Evolutionary conservation across 2,329 filamentous ascomycete species (phyloP).

Genomic region (Paecilomyces variotii): DNA sequence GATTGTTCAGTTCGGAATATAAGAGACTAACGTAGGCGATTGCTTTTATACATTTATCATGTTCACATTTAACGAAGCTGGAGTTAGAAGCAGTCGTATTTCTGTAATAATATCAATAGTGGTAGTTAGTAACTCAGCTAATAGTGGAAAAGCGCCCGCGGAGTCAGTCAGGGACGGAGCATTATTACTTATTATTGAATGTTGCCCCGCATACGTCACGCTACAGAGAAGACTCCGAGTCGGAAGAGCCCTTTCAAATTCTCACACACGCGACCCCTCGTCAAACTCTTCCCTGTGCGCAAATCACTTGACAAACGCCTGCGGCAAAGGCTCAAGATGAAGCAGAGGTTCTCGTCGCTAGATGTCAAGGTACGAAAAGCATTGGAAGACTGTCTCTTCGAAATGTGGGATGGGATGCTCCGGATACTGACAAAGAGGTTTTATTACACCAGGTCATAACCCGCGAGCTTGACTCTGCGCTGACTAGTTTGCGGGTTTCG

Average conservation of each 20-base stretch:
- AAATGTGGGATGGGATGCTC: neutral
- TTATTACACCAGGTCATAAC: constrained; percentile 66
- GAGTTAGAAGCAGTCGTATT: too few relatives aligned
- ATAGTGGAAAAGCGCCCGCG: constrained; percentile 17
- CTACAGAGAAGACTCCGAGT: neutral
- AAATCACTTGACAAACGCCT: neutral
- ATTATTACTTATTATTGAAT: neutral
- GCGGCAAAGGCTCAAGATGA: constrained; percentile 35
- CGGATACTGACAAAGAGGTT: neutral
- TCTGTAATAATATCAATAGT: too few relatives aligned
- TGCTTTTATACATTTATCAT: too few relatives aligned
- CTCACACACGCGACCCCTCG: neutral
- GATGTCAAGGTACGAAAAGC: constrained; percentile 45
- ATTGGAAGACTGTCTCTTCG: neutral
- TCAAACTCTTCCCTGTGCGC: neutral
- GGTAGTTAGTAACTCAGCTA: neutral
- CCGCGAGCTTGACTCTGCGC: constrained; percentile 73
- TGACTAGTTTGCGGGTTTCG: constrained; percentile 71
- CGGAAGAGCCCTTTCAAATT: neutral
- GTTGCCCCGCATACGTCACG: constrained; percentile 16
- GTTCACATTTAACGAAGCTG: constrained; percentile 4
- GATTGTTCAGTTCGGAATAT: constrained; percentile 5
- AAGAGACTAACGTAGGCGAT: neutral
- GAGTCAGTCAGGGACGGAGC: constrained; percentile 17
- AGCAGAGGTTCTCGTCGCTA: constrained; percentile 52